Conservation (phyloP, 106 monocot genomes). For the Ottelia alismoides region DNA sequence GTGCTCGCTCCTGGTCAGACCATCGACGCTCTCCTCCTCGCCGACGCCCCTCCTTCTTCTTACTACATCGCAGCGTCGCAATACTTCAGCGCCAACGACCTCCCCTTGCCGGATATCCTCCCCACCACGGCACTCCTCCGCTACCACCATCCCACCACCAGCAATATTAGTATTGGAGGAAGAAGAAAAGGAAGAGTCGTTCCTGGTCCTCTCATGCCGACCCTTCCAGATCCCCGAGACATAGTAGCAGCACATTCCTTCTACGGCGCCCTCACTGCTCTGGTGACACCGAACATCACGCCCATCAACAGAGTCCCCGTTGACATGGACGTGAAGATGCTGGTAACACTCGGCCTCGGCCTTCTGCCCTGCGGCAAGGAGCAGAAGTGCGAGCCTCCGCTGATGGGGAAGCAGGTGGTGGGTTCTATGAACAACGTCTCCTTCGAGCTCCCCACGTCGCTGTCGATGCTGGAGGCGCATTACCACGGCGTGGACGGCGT, state of each 20-base stretch:
- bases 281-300: constrained; percentile 18
- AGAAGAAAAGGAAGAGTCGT: too few species aligned
- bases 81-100: too few species aligned
- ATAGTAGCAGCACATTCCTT: constrained; percentile 22
- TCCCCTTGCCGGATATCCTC: too few species aligned
- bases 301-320: too few species aligned
- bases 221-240: constrained; percentile 40
- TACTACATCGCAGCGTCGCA: too few species aligned
- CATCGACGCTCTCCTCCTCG: too few species aligned
- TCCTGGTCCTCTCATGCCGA: too few species aligned
- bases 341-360: constrained; percentile 29
- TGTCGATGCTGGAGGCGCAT: constrained; percentile 49
- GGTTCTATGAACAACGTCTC: constrained; percentile 72
- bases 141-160: constrained; percentile 7
- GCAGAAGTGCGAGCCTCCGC: too few species aligned
- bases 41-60: too few species aligned
- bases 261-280: constrained; percentile 21
- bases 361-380: constrained; percentile 38
- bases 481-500: constrained; percentile 23
- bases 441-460: constrained; percentile 23
- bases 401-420: too few species aligned
- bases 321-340: constrained; percentile 16
- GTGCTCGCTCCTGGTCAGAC: too few species aligned
- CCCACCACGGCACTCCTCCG: constrained; percentile 5
- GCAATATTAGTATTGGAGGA: too few species aligned